These are phyloP conservation scores for Lunularia cruciata DNA, from an alignment of 225 moss, liverwort and hornwort species.

Conservation along the genomic window DNA sequence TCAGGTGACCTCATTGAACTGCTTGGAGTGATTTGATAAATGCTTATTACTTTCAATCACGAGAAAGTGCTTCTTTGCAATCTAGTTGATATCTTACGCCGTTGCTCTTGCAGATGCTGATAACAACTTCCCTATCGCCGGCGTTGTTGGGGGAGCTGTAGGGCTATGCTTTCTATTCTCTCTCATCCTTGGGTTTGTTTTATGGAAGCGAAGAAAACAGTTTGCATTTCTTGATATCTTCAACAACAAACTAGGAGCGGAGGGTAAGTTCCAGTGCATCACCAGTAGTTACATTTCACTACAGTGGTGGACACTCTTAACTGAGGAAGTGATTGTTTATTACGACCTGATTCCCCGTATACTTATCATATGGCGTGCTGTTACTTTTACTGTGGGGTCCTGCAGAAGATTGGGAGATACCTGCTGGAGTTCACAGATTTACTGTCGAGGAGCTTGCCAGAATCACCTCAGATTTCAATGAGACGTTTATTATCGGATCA, in stretches of 20 bases:
- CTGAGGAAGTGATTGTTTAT: too few relatives aligned
- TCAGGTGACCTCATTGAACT: neutral
- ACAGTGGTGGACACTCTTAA: neutral
- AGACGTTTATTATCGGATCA: slow-evolving; percentile 53
- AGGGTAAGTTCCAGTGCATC: neutral
- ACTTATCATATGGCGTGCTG: too few relatives aligned
- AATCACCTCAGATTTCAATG: slow-evolving; percentile 60
- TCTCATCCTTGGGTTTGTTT: slow-evolving; percentile 1
- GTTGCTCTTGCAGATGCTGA: neutral
- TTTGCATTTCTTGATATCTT: slow-evolving; percentile 26
- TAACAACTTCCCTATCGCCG: neutral
- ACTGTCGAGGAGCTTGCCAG: slow-evolving; percentile 56
- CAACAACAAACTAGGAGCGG: neutral
- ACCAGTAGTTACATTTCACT: neutral
- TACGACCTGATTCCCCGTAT: too few relatives aligned
- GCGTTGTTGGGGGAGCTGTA: slow-evolving; percentile 11
- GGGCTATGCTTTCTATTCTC: slow-evolving; percentile 6
- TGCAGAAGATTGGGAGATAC: slow-evolving; percentile 18
- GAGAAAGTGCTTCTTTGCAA: neutral
- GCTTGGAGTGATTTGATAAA: neutral
- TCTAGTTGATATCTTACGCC: neutral
- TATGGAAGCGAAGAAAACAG: slow-evolving; percentile 21
- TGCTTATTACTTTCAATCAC: neutral
- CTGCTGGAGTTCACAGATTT: slow-evolving; percentile 28
- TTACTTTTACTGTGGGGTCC: neutral